Base-by-base conservation (phyloP, 1,139 yeast genomes). In the Fermentozyma sake region DNA sequence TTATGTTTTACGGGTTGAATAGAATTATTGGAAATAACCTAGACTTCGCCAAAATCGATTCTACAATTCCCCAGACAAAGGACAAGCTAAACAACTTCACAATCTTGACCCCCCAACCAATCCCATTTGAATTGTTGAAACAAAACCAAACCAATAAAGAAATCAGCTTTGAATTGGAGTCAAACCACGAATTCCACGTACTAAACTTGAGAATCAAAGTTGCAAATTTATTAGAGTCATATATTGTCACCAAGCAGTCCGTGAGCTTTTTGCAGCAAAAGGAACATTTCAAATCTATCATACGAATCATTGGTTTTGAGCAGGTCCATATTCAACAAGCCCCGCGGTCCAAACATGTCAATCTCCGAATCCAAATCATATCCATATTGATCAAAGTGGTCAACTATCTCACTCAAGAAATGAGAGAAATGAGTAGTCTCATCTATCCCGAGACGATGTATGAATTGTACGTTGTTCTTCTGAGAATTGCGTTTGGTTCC, bases 401-500 rank as follows among this genome's bases (percentile, higher is more conserved):
- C 11, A 52, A 52, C 34, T 61, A 61, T 39, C 35, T 66, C 24
- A 55, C 61, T 10, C 48, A 53, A 24, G 59, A 57, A 23, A 50
- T 50, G 21, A 31, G 34, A 6, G 60, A 56, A 23, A 41, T 62
- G 23, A 59, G 50, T 28, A 48, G 46, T 21, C 37, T 65, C 18
- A 59, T 66, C 12, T 61, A 54, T 33, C 60, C 67, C 2, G 72
- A 68, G 30, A 61, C 69, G 2, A 52, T 57, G 39, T 66, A 62
- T 41, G 80, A 64, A 34, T 48, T 75, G 27, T 59, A 72, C 32
- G 75, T 77, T 6, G 65, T 68, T 1, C 48, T 77, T 18, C 69
- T 76, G 48, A 50, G 79, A 31, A 68, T 76, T n/a, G 78, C 80
- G 3, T 74, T 76, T 44, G 72, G 76, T 12, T 50, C 69, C 3